Evolutionary conservation across 164 flowering plant genomes (phyloP).

Genomic region (Tinospora cordifolia): DNA sequence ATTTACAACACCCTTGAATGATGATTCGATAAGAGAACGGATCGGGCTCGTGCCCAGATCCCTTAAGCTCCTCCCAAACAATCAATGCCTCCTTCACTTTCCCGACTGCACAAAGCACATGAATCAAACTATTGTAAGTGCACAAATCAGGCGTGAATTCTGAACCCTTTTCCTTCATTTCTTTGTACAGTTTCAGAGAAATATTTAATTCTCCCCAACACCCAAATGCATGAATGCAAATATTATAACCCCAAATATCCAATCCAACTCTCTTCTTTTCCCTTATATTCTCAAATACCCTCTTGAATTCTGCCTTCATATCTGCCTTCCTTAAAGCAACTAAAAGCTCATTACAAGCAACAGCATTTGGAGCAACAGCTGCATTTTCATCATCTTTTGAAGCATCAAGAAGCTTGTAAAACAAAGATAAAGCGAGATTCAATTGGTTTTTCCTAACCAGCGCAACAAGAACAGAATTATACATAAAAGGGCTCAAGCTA

Average conservation of each 20-base stretch:
- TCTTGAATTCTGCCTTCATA: conserved; percentile 53
- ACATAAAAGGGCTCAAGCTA: conserved; percentile 33
- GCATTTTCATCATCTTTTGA: conserved; percentile 10
- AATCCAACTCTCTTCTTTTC: conserved; percentile 32
- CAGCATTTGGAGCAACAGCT: conserved; percentile 23
- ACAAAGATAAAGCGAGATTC: conserved; percentile 53
- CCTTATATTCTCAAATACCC: conserved; percentile 45
- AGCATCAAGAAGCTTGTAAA: conserved; percentile 47
- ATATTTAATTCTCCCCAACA: conserved; percentile 73
- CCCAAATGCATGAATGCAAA: conserved; percentile 89
- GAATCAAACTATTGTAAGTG: conserved; percentile 78
- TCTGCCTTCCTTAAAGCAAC: conserved; percentile 57
- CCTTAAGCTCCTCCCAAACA: conserved; percentile 76
- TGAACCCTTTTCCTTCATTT: conserved; percentile 60
- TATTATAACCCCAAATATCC: conserved; percentile 70
- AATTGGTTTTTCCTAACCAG: conserved; percentile 56
- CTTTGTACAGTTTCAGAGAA: conserved; percentile 55
- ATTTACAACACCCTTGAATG: conserved; percentile 70
- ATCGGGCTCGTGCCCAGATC: conserved; percentile 81
- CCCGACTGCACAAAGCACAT: conserved; percentile 58
- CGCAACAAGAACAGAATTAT: conserved; percentile 60
- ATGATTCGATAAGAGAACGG: conserved; percentile 55
- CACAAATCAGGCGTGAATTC: conserved; percentile 61
- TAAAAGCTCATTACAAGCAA: conserved; percentile 62
- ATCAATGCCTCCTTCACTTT: conserved; percentile 68